Evolutionary conservation across 1,284 basidiomycete species (phyloP).

Genomic region (Apiotrichum laibachii): DNA sequence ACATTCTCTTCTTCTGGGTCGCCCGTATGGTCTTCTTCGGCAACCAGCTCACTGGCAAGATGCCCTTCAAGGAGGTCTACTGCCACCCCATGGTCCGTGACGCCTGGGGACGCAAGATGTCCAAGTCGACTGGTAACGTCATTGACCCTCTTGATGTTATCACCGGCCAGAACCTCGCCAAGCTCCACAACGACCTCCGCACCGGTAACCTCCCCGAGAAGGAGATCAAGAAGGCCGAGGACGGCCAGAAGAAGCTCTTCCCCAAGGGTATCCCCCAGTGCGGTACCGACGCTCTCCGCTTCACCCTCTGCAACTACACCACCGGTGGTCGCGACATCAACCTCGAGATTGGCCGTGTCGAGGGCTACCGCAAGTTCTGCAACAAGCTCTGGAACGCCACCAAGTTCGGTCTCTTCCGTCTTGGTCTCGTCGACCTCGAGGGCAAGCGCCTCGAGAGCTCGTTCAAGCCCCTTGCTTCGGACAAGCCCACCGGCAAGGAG

Average conservation of each 20-base stretch:
- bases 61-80: slow-evolving; percentile 97
- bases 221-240: slow-evolving; percentile 86
- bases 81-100: slow-evolving; percentile 99
- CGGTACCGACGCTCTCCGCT: slow-evolving; percentile 92
- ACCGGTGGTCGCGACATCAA: slow-evolving; percentile 87
- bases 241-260: slow-evolving; percentile 98
- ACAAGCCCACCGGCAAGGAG: slow-evolving; percentile 82
- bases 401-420: slow-evolving; percentile 94
- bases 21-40: slow-evolving; percentile 97
- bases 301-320: slow-evolving; percentile 93
- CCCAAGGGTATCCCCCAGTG: slow-evolving; percentile 99
- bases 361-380: slow-evolving; percentile 99
- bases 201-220: slow-evolving; percentile 93
- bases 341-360: slow-evolving; percentile 92
- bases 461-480: slow-evolving; percentile 70
- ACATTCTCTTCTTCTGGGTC: slow-evolving; percentile 99
- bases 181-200: slow-evolving; percentile 80
- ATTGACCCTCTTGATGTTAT: slow-evolving; percentile 98
- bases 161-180: slow-evolving; percentile 76
- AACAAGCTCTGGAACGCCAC: slow-evolving; percentile 99
- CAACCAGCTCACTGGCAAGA: slow-evolving; percentile 77
- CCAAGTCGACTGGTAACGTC: slow-evolving; percentile 96
- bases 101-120: slow-evolving; percentile 98
- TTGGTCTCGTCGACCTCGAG: slow-evolving; percentile 59
- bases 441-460: slow-evolving; percentile 53